phyloP scores from a whole-genome alignment of 441 rosid species.

The Gossypium gossypioides region DNA sequence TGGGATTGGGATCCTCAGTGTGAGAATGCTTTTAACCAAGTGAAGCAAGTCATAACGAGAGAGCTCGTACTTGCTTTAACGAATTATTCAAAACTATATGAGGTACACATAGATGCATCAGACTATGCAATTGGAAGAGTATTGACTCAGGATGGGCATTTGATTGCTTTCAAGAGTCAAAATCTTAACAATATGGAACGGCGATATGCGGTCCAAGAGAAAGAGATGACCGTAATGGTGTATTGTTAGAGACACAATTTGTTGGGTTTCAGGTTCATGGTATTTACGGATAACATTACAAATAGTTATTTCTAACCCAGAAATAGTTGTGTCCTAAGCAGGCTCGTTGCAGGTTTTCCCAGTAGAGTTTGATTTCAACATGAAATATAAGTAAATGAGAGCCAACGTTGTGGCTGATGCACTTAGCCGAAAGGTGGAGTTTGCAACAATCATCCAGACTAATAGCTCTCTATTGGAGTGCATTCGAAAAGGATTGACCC shows the following conservation, averaged over 20 bases:
- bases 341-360: not conserved
- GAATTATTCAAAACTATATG: too few species aligned
- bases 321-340: not conserved
- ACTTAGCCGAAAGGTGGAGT: not conserved
- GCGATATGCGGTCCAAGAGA: not conserved
- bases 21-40: not conserved
- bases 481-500: not conserved
- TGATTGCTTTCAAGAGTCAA: not conserved
- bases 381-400: not conserved
- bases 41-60: not conserved
- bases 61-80: not conserved
- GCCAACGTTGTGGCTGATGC: not conserved
- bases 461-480: not conserved
- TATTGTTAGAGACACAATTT: not conserved
- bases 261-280: not conserved
- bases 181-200: not conserved
- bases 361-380: not conserved
- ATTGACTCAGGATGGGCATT: not conserved
- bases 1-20: not conserved
- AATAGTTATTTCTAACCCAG: not conserved
- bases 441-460: not conserved
- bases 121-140: not conserved
- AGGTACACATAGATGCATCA: not conserved
- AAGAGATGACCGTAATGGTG: not conserved
- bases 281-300: too few species aligned